These are phyloP conservation scores for Aegilops speltoides DNA, from an alignment of 176 grass and related monocot species.

Conservation along the genomic window DNA sequence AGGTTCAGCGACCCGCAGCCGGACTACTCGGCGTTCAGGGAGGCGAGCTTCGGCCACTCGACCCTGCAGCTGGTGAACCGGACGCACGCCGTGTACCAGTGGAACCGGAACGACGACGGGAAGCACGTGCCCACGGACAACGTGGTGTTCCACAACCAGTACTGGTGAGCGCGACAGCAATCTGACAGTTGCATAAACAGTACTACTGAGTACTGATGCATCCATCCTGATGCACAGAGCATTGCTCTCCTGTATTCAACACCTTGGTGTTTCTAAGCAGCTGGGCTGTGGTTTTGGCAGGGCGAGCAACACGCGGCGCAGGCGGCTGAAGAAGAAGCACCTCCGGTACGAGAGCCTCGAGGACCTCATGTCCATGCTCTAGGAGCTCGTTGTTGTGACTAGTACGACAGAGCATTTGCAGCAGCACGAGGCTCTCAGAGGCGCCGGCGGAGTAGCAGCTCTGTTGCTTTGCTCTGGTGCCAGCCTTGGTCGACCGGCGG, in stretches of 20 bases:
- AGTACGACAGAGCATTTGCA: too few species aligned
- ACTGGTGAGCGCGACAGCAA: conserved; percentile 51
- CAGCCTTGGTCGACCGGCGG: too few species aligned
- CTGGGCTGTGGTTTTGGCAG: conserved; percentile 17
- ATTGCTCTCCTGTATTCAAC: too few species aligned
- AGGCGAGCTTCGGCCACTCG: conserved; percentile 95
- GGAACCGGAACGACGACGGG: conserved; percentile 97
- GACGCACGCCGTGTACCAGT: conserved; percentile 86
- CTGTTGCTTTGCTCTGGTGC: too few species aligned
- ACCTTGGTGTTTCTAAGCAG: neutral
- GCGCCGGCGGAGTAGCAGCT: too few species aligned
- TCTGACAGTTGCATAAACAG: neutral
- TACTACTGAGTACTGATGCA: neutral
- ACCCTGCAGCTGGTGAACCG: conserved; percentile 78
- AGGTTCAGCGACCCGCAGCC: conserved; percentile 84
- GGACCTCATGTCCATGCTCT: conserved; percentile 53
- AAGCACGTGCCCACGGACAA: conserved; percentile 62
- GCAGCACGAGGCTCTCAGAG: too few species aligned
- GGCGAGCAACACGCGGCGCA: conserved; percentile 61
- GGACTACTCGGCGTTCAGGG: conserved; percentile 93
- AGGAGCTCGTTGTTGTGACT: neutral
- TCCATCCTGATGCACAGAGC: neutral
- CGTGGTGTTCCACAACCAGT: conserved; percentile 84
- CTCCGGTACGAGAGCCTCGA: conserved; percentile 33
- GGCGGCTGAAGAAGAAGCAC: conserved; percentile 80